Evolutionary conservation across 1,284 basidiomycete species (phyloP).

Genomic region (Cryptococcus floricola): DNA sequence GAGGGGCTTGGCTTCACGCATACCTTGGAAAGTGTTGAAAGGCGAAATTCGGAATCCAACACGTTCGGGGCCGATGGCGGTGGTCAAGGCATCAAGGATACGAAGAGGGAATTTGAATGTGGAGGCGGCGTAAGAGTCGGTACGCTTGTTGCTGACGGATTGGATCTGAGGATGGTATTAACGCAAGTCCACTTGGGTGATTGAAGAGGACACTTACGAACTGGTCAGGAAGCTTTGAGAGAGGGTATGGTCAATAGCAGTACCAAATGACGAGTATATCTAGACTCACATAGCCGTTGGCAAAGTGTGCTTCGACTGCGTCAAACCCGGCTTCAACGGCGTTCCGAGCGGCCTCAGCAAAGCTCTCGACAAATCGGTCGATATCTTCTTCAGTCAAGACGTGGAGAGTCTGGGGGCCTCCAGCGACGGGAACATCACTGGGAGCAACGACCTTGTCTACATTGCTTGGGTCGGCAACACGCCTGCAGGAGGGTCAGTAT

Average conservation of each 20-base stretch:
- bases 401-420: slow-evolving; percentile 33
- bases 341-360: slow-evolving; percentile 53
- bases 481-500: neutral
- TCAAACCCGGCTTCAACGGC: slow-evolving; percentile 63
- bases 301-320: slow-evolving; percentile 57
- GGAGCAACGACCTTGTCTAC: neutral
- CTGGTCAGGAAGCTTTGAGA: slow-evolving; percentile 50
- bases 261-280: neutral
- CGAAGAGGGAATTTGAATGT: slow-evolving; percentile 55
- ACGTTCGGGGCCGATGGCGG: slow-evolving; percentile 54
- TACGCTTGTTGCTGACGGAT: slow-evolving; percentile 54
- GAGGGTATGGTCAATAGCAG: neutral
- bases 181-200: slow-evolving; percentile 6
- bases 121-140: slow-evolving; percentile 62
- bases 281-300: slow-evolving; percentile 48
- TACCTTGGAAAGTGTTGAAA: slow-evolving; percentile 52
- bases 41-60: slow-evolving; percentile 58
- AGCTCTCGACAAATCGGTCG: slow-evolving; percentile 51
- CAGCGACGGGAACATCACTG: neutral
- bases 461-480: neutral
- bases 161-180: slow-evolving; percentile 44
- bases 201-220: slow-evolving; percentile 46
- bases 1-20: slow-evolving; percentile 1
- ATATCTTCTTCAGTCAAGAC: slow-evolving; percentile 34
- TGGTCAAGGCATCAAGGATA: slow-evolving; percentile 52